These are phyloP conservation scores for Torulaspora gathmanii DNA, from an alignment of 805 yeast species.

Conservation along the genomic window DNA sequence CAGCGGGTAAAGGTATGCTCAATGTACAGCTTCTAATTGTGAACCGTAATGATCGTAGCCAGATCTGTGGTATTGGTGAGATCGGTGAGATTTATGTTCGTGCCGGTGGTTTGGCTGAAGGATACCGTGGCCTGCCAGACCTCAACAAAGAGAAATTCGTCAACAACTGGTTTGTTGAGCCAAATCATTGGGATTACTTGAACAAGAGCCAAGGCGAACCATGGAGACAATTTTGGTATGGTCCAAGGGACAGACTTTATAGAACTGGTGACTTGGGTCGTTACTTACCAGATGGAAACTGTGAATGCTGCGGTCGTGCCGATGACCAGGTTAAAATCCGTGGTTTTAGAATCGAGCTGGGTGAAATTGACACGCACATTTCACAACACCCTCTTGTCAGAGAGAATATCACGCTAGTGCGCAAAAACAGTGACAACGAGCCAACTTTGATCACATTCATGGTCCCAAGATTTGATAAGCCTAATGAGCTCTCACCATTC, in stretches of 20 bases:
- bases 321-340: constrained; percentile 98
- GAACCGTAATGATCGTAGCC: constrained; percentile 80
- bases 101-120: constrained; percentile 97
- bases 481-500: constrained; percentile 42
- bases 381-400: constrained; percentile 90
- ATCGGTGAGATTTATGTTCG: constrained; percentile 98
- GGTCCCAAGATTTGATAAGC: constrained; percentile 68
- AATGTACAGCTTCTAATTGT: constrained; percentile 93
- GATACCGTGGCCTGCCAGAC: constrained; percentile 88
- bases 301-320: constrained; percentile 98
- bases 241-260: constrained; percentile 93
- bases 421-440: constrained; percentile 89
- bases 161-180: constrained; percentile 82
- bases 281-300: constrained; percentile 93
- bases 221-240: constrained; percentile 82
- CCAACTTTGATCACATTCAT: constrained; percentile 86
- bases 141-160: constrained; percentile 83
- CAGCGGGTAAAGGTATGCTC: constrained; percentile 97
- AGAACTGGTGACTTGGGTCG: constrained; percentile 98
- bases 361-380: constrained; percentile 96
- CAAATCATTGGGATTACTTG: constrained; percentile 54
- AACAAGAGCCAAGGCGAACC: constrained; percentile 48
- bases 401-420: constrained; percentile 87
- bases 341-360: constrained; percentile 97
- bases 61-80: constrained; percentile 97